Evolutionary conservation across 495 filamentous ascomycete genomes (phyloP).

Genomic region (Penicillium desertorum): DNA sequence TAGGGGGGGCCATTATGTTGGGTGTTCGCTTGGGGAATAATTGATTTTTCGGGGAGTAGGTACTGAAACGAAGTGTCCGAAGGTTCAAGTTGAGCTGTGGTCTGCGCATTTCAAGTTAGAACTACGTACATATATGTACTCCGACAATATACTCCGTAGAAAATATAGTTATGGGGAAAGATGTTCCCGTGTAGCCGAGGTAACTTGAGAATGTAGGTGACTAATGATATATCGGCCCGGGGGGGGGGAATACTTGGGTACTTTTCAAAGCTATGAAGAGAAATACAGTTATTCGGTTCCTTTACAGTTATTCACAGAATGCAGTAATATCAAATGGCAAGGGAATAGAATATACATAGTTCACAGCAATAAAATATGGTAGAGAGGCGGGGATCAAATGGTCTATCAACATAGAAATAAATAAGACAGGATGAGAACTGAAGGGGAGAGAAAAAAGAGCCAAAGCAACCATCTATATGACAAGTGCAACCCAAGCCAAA

Average conservation of each 20-base stretch:
- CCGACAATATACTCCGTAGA: not conserved
- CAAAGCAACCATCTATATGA: constrained; percentile 19
- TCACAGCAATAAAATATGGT: constrained; percentile 9
- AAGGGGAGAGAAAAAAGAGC: constrained; percentile 11
- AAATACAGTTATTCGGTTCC: no score
- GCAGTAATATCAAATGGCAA: not conserved
- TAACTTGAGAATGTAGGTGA: constrained; percentile 2
- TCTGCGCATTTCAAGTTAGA: not conserved
- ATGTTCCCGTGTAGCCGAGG: constrained; percentile 10
- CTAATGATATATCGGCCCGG: constrained; percentile 10
- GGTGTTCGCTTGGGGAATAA: not conserved
- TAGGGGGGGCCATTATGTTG: constrained; percentile 36
- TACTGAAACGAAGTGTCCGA: not conserved
- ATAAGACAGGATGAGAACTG: constrained; percentile 31
- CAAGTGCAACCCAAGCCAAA: constrained; percentile 5
- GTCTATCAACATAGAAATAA: constrained; percentile 30
- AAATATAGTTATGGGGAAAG: not conserved
- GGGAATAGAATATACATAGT: constrained; percentile 5
- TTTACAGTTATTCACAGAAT: not conserved
- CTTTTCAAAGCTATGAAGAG: no score
- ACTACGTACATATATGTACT: not conserved
- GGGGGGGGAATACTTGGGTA: not conserved
- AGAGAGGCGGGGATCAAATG: constrained; percentile 13
- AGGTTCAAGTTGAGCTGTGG: not conserved
- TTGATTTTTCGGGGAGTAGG: not conserved